Evolutionary conservation across 345 rosid genomes (phyloP).

Genomic region (Populus tremula): DNA sequence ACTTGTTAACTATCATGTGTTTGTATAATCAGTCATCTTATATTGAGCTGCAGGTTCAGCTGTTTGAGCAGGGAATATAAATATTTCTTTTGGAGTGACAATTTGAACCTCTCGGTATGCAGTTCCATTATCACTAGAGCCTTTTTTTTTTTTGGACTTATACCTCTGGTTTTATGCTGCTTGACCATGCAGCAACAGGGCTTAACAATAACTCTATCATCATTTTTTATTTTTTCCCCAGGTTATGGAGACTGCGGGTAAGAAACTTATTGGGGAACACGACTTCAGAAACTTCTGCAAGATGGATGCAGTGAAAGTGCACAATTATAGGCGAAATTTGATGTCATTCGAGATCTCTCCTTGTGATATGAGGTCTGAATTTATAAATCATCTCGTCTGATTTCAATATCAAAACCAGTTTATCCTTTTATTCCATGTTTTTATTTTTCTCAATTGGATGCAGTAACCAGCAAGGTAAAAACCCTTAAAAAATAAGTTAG

Average conservation of each 20-base stretch:
- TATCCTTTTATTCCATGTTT: background rate
- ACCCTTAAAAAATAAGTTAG: background rate
- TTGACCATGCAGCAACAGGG: constrained; percentile 9
- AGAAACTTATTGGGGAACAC: constrained; percentile 82
- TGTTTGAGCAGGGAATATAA: constrained; percentile 79
- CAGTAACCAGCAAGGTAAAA: background rate
- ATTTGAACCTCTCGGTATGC: constrained; percentile 57
- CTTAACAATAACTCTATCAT: constrained; percentile 10
- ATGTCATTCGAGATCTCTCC: constrained; percentile 61
- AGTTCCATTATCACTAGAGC: background rate
- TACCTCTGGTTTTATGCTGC: background rate
- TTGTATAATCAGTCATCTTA: constrained; percentile 12
- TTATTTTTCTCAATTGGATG: background rate
- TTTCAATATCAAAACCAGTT: background rate
- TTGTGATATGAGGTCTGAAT: constrained; percentile 57
- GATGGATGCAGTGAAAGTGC: constrained; percentile 93
- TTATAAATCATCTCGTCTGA: background rate
- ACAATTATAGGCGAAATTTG: constrained; percentile 60
- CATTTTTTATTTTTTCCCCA: constrained; percentile 26
- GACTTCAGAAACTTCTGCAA: constrained; percentile 93
- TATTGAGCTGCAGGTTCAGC: constrained; percentile 62
- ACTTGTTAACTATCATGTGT: background rate
- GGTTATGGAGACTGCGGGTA: constrained; percentile 82
- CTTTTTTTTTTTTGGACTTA: background rate
- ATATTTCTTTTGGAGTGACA: constrained; percentile 74